Percentiles rank a stretch among this genome's conserved stretches.
phyloP scores from a whole-genome alignment of 1,139 yeast species.

The Waltiozyma sp. region DNA sequence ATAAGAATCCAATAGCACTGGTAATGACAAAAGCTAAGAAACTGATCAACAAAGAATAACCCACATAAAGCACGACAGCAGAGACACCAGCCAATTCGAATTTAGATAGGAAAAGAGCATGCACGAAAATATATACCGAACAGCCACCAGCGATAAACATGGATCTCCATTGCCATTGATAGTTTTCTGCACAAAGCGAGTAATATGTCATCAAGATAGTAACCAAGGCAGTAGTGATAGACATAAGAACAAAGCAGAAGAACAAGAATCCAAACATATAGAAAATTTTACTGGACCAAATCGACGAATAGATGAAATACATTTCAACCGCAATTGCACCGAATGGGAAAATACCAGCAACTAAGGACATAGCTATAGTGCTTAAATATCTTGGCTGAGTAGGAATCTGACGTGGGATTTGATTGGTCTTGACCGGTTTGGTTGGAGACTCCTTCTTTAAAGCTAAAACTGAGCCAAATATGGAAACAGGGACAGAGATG shows the following conservation, averaged over 20 bases:
- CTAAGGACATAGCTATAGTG: constrained; percentile 53
- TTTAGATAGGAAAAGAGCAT: constrained; percentile 65
- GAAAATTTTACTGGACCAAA: constrained; percentile 90
- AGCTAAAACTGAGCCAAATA: constrained; percentile 70
- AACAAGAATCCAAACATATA: constrained; percentile 97
- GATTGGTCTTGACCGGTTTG: constrained; percentile 76
- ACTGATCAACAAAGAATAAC: constrained; percentile 74
- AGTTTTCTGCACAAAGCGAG: constrained; percentile 81
- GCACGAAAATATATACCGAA: constrained; percentile 72
- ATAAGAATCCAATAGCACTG: constrained; percentile 79
- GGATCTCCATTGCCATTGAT: constrained; percentile 97
- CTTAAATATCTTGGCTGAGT: constrained; percentile 77
- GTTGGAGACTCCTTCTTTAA: constrained; percentile 46
- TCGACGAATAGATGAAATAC: constrained; percentile 74
- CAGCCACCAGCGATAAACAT: constrained; percentile 86
- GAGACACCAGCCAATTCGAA: constrained; percentile 64
- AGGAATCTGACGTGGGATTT: constrained; percentile 94
- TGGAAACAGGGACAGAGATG: constrained; percentile 75
- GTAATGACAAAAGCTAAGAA: constrained; percentile 68
- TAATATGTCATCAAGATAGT: constrained; percentile 76
- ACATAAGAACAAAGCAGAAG: constrained; percentile 74
- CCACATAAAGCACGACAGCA: constrained; percentile 69
- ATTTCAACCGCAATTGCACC: constrained; percentile 92
- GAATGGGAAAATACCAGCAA: constrained; percentile 90
- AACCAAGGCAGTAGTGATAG: constrained; percentile 71